A percentile compares a stretch with the other conserved stretches of the same genome.
phyloP scores from a whole-genome alignment of 2,329 filamentous ascomycete genomes.

The Cryoendolithus antarcticus region DNA sequence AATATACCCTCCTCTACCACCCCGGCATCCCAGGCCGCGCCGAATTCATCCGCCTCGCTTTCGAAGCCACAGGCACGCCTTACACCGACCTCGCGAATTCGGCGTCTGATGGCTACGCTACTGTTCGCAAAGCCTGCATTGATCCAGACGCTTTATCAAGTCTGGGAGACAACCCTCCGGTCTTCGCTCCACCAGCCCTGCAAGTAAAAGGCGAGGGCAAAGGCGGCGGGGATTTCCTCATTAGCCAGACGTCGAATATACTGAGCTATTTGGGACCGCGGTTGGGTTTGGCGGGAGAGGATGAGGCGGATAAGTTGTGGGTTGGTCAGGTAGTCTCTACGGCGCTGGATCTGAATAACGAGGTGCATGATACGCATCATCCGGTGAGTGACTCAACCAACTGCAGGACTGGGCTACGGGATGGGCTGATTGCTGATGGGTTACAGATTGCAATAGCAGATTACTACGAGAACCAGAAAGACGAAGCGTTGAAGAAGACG shows the following conservation, averaged over 20 bases:
- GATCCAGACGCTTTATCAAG: conserved; percentile 22
- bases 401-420: too few relatives aligned
- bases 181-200: conserved; percentile 56
- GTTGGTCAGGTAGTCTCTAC: conserved; percentile 56
- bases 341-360: conserved; percentile 58
- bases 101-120: conserved; percentile 36
- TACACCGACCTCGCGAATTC: conserved; percentile 52
- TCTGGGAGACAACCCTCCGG: conserved; percentile 46
- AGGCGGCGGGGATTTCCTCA: conserved; percentile 44
- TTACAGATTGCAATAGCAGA: conserved; percentile 34
- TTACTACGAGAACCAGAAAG: conserved; percentile 67
- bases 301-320: conserved; percentile 39
- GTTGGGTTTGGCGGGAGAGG: conserved; percentile 44
- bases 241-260: conserved; percentile 63
- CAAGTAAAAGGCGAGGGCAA: conserved; percentile 34
- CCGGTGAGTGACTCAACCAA: conserved; percentile 31
- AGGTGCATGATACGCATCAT: conserved; percentile 66
- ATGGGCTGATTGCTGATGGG: too few relatives aligned
- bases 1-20: conserved; percentile 49
- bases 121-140: conserved; percentile 38
- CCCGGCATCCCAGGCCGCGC: conserved; percentile 59
- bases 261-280: conserved; percentile 54
- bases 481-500: conserved; percentile 47
- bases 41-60: conserved; percentile 58
- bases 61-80: conserved; percentile 54